Evolutionary conservation across 2,329 filamentous ascomycete species (phyloP).

Genomic region (Botrytis sinoallii): DNA sequence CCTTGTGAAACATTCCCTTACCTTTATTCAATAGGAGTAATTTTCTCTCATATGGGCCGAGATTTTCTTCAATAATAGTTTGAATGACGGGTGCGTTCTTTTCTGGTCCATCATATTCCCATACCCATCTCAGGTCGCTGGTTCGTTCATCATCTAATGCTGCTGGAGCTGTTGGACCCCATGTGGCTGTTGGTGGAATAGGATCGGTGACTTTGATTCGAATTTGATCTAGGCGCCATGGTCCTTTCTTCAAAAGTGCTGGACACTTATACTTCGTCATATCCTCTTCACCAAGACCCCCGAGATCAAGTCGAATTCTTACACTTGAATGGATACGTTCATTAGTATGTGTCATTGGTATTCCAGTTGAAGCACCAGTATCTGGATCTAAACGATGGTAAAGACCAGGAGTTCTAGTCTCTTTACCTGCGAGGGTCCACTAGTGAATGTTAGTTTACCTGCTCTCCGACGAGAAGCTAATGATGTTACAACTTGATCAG

Average conservation of each 20-base stretch:
- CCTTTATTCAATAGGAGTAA: conserved; percentile 43
- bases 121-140: conserved; percentile 48
- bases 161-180: conserved; percentile 33
- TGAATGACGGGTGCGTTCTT: conserved; percentile 42
- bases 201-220: conserved; percentile 32
- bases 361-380: conserved; percentile 39
- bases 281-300: conserved; percentile 40
- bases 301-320: conserved; percentile 38
- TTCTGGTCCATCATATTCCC: conserved; percentile 51
- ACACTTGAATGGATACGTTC: conserved; percentile 41
- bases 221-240: conserved; percentile 31
- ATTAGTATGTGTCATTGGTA: conserved; percentile 40
- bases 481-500: conserved; percentile 19
- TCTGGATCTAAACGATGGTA: conserved; percentile 41
- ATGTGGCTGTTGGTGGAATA: conserved; percentile 39
- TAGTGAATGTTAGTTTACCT: conserved; percentile 2
- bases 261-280: conserved; percentile 37
- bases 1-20: conserved; percentile 25
- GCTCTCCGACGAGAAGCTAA: conserved; percentile 23
- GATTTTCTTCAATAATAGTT: conserved; percentile 51
- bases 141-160: conserved; percentile 30
- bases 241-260: conserved; percentile 37
- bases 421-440: conserved; percentile 44
- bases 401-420: conserved; percentile 39
- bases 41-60: conserved; percentile 53